Percentiles rank a stretch among this genome's conserved stretches.
These are phyloP conservation scores for Sanghuangporus weigelae DNA, from an alignment of 1,284 basidiomycete species.

Conservation along the genomic window DNA sequence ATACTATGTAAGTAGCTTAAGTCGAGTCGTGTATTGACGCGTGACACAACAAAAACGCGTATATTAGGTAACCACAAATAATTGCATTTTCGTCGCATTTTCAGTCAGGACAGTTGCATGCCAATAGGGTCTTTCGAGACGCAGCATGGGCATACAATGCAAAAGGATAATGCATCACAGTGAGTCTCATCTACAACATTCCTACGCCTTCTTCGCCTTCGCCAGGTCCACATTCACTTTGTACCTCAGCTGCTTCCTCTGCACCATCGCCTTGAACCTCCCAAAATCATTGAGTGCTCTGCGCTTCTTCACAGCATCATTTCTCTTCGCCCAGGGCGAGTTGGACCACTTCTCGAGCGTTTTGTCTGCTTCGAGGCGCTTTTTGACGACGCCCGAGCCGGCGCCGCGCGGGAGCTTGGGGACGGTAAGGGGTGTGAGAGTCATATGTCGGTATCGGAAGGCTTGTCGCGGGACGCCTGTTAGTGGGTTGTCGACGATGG, in stretches of 20 bases:
- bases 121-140: too few species aligned
- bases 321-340: conserved; percentile 90
- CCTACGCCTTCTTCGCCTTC: conserved; percentile 30
- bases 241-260: conserved; percentile 74
- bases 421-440: conserved; percentile 85
- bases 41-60: conserved; percentile 4
- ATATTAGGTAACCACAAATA: background rate
- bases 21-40: background rate
- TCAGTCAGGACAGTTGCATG: background rate
- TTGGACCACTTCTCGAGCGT: conserved; percentile 77
- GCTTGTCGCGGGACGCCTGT: conserved; percentile 90
- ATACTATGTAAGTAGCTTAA: background rate
- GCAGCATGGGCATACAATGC: too few species aligned
- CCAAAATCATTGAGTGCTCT: conserved; percentile 87
- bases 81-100: conserved; percentile 10
- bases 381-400: conserved; percentile 79
- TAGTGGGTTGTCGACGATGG: conserved; percentile 91
- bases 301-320: conserved; percentile 73
- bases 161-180: too few species aligned
- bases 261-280: conserved; percentile 73
- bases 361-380: conserved; percentile 81
- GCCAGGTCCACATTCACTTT: conserved; percentile 59
- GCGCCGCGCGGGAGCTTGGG: conserved; percentile 86
- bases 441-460: conserved; percentile 89
- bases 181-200: background rate